Conservation (phyloP, 345 rosid genomes). For the Hibiscus mutabilis region DNA sequence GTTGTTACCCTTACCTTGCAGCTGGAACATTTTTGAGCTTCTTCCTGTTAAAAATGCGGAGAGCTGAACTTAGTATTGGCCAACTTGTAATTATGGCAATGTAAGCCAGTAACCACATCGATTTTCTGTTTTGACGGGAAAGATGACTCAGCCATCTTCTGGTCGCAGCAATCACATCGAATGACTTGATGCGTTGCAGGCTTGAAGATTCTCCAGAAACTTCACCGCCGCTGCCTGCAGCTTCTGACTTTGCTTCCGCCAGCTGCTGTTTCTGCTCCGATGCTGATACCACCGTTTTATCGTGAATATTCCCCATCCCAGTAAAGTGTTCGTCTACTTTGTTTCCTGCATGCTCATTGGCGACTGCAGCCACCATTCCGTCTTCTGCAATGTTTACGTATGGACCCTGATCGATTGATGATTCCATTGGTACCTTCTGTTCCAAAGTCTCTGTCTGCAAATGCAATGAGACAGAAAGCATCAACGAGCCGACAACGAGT, state of each 20-base stretch:
- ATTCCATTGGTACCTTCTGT: conserved; percentile 23
- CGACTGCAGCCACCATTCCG: conserved; percentile 63
- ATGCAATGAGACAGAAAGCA: background rate
- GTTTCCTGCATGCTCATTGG: conserved; percentile 27
- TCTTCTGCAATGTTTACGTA: conserved; percentile 50
- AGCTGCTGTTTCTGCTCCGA: conserved; percentile 18
- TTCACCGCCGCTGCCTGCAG: conserved; percentile 8
- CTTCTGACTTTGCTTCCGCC: conserved; percentile 15
- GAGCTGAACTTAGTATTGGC: conserved; percentile 51
- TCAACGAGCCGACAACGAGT: background rate
- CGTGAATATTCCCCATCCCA: conserved; percentile 5
- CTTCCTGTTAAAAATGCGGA: conserved; percentile 37
- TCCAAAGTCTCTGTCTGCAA: conserved; percentile 30
- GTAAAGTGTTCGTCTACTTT: conserved; percentile 6
- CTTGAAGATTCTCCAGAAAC: conserved; percentile 16
- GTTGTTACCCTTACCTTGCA: conserved; percentile 4
- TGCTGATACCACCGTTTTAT: conserved; percentile 13
- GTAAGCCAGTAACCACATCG: conserved; percentile 53
- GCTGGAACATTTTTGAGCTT: conserved; percentile 26
- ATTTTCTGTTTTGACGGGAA: conserved; percentile 24
- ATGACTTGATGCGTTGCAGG: conserved; percentile 17
- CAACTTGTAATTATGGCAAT: conserved; percentile 53
- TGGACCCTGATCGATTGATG: conserved; percentile 66
- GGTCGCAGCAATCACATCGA: conserved; percentile 16
- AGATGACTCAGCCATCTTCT: conserved; percentile 41